Evolutionary conservation across 768 basidiomycete species (phyloP).

Genomic region (Podaxis mareebaensis): DNA sequence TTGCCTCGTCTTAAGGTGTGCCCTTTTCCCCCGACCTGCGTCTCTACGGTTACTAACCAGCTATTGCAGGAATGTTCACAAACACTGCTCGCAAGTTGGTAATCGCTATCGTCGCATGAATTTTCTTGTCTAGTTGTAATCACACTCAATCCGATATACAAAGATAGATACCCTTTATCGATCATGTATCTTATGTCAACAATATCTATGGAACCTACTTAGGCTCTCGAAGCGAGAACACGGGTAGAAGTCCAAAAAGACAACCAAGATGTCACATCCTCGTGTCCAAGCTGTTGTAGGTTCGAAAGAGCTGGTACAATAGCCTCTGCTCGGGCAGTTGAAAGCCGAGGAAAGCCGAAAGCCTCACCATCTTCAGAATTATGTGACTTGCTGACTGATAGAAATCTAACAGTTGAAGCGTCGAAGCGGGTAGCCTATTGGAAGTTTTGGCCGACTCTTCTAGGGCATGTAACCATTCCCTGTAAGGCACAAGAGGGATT

Average conservation of each 20-base stretch:
- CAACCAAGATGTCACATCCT: conserved; percentile 20
- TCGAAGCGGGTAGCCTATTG: conserved; percentile 22
- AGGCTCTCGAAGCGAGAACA: neutral
- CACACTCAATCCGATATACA: neutral
- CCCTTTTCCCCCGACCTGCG: conserved; percentile 1
- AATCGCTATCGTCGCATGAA: conserved; percentile 9
- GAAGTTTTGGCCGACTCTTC: conserved; percentile 19
- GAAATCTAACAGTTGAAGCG: conserved; percentile 30
- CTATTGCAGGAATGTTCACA: conserved; percentile 45
- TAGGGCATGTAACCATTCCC: conserved; percentile 29
- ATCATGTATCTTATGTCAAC: neutral
- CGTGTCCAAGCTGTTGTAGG: conserved; percentile 12
- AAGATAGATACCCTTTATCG: conserved; percentile 3
- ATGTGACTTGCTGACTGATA: conserved; percentile 21
- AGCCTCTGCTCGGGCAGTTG: conserved; percentile 13
- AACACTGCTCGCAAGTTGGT: conserved; percentile 45
- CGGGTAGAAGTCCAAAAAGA: conserved; percentile 17
- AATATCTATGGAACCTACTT: neutral
- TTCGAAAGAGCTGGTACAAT: conserved; percentile 13
- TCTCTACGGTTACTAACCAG: conserved; percentile 6
- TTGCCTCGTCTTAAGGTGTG: conserved; percentile 66
- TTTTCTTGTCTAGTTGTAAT: conserved; percentile 2
- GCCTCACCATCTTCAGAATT: conserved; percentile 22
- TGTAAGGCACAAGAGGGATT: conserved; percentile 32
- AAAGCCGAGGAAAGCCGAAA: conserved; percentile 25